Evolutionary conservation across 2,329 filamentous ascomycete genomes (phyloP), one percentile per base, ranked within the genome.

Genomic region (Fusarium bactridioides): DNA sequence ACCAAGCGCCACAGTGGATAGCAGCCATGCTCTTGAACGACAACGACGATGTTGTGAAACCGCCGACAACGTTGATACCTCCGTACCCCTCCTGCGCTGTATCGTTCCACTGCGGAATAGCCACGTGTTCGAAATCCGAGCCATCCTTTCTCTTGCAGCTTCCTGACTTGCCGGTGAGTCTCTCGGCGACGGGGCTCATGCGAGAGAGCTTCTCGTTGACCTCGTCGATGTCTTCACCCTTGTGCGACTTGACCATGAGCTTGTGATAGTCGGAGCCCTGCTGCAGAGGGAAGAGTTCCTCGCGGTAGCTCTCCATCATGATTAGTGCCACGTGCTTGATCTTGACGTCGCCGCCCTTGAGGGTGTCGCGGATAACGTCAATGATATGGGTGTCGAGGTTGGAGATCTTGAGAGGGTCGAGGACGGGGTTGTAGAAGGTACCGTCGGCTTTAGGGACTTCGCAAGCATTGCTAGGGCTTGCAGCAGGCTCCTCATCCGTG

Each of bases 311-410:
- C 69, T 86, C 84, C 47, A 86, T 79, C 55, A 84, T 82, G 25
- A 86, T 68, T 13, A 85, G 70, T n/a, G 85, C 77, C 16, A 86
- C 78, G 63, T 86, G 83, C 67, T 84, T 84, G 62, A 86, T 84
- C 58, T 80, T 80, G 35, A 84, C 77, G 9, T 62, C 54, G n/a
- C 64, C 69, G 5, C 75, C 66, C 4, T 55, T 65, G 3, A 82
- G 66, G 12, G 72, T 72, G 11, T 74, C 64, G 35, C 74, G 69
- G 3, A 83, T 62, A 1, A 67, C 67, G 3, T 79, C 65, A 3
- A 83, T 64, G 16, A 84, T 69, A 0, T 78, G 76, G 16, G 77
- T 70, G 13, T 82, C 68, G 18, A 82, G 76, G 47, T 85, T 85
- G 4, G 82, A 79, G 47, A 84, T 80, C 60, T 81, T 83, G 56